phyloP scores from a whole-genome alignment of 129 eudicot species.

The Helichrysum umbraculigerum region DNA sequence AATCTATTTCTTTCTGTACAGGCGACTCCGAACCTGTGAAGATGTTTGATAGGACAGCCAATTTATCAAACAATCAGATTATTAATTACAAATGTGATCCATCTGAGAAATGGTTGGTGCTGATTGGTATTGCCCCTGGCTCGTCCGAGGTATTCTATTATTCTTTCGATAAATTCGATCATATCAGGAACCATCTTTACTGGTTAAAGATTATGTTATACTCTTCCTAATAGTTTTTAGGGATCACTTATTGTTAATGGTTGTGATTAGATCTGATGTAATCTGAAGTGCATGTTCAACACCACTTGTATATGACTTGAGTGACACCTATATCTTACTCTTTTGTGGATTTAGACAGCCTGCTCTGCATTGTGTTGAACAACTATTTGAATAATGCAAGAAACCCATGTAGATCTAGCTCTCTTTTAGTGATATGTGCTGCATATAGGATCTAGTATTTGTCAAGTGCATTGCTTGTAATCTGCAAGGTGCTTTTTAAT shows the following conservation, averaged over 20 bases:
- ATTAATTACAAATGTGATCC: conserved; percentile 94
- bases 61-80: conserved; percentile 88
- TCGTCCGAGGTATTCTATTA: conserved; percentile 77
- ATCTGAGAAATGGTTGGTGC: conserved; percentile 95
- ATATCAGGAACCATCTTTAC: background rate
- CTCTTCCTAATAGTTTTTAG: background rate
- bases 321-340: background rate
- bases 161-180: conserved; percentile 8
- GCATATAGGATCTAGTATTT: background rate
- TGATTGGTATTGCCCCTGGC: conserved; percentile 99
- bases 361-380: background rate
- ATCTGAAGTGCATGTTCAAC: background rate
- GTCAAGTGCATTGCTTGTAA: background rate
- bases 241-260: background rate
- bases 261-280: conserved; percentile 21
- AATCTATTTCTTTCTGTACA: conserved; percentile 30
- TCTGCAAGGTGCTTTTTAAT: background rate
- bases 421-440: background rate
- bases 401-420: background rate
- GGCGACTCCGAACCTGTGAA: conserved; percentile 94
- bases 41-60: conserved; percentile 97
- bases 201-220: conserved; percentile 1
- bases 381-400: background rate
- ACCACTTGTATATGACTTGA: conserved; percentile 8
- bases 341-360: conserved; percentile 6